Percentiles rank a stretch among this genome's conserved stretches.
These are phyloP conservation scores for Saccharomycopsis olivae DNA, from an alignment of 805 yeast genomes.

Conservation along the genomic window DNA sequence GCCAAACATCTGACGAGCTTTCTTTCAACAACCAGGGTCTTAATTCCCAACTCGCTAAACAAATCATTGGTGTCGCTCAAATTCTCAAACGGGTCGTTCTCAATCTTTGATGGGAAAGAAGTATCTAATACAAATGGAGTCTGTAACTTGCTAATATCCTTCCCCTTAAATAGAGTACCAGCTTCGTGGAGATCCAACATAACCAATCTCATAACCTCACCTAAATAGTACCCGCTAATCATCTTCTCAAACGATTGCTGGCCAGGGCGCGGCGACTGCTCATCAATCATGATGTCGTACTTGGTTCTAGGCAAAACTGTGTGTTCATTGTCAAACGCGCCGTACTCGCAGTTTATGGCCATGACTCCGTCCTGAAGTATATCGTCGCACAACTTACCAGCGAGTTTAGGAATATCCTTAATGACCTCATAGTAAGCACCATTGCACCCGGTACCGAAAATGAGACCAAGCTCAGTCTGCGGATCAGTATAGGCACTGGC, in stretches of 20 bases:
- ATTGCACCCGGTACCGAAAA: slow-evolving; percentile 95
- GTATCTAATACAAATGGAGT: slow-evolving; percentile 75
- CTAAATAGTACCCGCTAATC: slow-evolving; percentile 95
- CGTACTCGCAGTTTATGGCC: slow-evolving; percentile 98
- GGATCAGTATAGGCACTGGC: slow-evolving; percentile 91
- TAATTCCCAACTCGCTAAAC: slow-evolving; percentile 50
- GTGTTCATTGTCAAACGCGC: slow-evolving; percentile 93
- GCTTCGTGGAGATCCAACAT: slow-evolving; percentile 60
- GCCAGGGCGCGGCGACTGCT: slow-evolving; percentile 87
- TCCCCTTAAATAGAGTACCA: slow-evolving; percentile 57
- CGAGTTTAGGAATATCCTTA: slow-evolving; percentile 67
- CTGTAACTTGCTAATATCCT: slow-evolving; percentile 54
- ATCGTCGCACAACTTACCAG: slow-evolving; percentile 57
- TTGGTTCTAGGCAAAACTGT: slow-evolving; percentile 76
- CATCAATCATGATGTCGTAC: slow-evolving; percentile 73
- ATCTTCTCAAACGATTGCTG: slow-evolving; percentile 94
- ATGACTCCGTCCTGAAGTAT: slow-evolving; percentile 54
- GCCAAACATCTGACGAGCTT: slow-evolving; percentile 72
- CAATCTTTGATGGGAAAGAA: slow-evolving; percentile 76
- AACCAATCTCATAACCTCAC: slow-evolving; percentile 78
- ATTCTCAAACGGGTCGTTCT: slow-evolving; percentile 82
- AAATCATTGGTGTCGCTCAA: slow-evolving; percentile 62
- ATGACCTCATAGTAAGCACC: slow-evolving; percentile 88
- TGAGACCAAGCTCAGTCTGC: slow-evolving; percentile 84
- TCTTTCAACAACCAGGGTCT: slow-evolving; percentile 69